Evolutionary conservation across 2,329 filamentous ascomycete genomes (phyloP).

Genomic region (Botryotinia narcissicola): DNA sequence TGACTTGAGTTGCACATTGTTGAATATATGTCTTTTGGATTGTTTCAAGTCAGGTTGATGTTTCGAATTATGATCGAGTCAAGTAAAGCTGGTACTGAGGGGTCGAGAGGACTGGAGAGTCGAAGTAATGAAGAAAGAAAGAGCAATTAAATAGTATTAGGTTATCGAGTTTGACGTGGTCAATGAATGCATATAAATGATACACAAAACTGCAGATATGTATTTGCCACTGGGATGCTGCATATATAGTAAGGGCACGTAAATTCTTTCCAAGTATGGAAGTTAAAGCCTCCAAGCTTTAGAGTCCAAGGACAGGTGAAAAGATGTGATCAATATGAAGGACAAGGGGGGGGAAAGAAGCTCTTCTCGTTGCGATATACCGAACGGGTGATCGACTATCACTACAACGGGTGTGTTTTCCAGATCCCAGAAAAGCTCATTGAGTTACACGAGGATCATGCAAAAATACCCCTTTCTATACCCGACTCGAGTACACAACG

Average conservation of each 20-base stretch:
- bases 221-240: neutral
- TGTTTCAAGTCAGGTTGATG: neutral
- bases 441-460: neutral
- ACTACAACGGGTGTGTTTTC: neutral
- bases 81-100: neutral
- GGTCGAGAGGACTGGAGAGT: neutral
- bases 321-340: neutral
- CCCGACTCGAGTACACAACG: conserved; percentile 7
- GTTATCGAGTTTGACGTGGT: neutral
- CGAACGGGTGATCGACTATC: neutral
- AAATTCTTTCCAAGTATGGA: neutral
- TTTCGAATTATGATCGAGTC: neutral
- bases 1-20: conserved; percentile 6
- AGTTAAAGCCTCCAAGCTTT: neutral
- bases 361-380: neutral
- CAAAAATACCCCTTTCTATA: neutral
- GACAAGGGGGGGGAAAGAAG: neutral
- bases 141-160: neutral
- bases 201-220: neutral
- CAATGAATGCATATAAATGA: conserved; percentile 3
- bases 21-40: neutral
- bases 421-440: neutral
- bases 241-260: conserved; percentile 1
- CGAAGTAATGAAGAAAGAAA: neutral
- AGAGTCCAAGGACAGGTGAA: neutral